Base-by-base conservation (phyloP, 306 rosid species). In the Calophaca sinica region DNA sequence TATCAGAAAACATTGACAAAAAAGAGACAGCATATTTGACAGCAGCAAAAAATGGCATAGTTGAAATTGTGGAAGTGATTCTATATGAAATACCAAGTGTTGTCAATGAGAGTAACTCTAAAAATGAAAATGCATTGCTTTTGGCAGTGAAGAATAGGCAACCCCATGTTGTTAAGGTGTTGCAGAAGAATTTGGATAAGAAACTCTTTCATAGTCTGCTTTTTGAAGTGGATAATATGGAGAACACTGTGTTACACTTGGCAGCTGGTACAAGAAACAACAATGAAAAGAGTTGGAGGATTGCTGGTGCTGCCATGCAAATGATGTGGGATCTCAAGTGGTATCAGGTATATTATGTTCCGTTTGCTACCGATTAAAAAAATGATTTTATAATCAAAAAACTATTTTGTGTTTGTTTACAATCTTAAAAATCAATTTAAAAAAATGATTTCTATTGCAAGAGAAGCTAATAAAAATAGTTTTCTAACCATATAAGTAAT, bases 241-340 rank as follows among this genome's bases (percentile, higher is more conserved):
- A 58, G 10, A 83, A 83, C n/a, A 83, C 78, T 2, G 71, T 76
- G 7, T 54, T 79, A 33, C 87, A 79, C 7, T 61, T 79, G 2
- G 84, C 81, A 5, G 87, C 87, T 15, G 41, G 8, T 38, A 3
- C 60, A 5, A 0, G 29, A 9, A 1, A 0, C 1, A 12, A 41
- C 31, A 32, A 0, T 2, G 53, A 69, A 31, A 71, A 64, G 26
- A 45, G 49, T 32, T 79, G 88, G 88, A 62, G 11, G 11, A 67
- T 75, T 14, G 66, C 75, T 10, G 86, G 88, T 4, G 31, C 51
- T 2, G 86, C 88, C 54, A 28, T 82, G 73, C 85, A 84, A 65
- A 68, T 84, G 81, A 62, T 74, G 58, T 81, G 79, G 88, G 86
- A 84, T 38, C 41, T 85, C 75, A 79, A 82, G n/a, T 85, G 88